Evolutionary conservation across 257 asterid species (phyloP).

Genomic region (Forsythia viridissima): DNA sequence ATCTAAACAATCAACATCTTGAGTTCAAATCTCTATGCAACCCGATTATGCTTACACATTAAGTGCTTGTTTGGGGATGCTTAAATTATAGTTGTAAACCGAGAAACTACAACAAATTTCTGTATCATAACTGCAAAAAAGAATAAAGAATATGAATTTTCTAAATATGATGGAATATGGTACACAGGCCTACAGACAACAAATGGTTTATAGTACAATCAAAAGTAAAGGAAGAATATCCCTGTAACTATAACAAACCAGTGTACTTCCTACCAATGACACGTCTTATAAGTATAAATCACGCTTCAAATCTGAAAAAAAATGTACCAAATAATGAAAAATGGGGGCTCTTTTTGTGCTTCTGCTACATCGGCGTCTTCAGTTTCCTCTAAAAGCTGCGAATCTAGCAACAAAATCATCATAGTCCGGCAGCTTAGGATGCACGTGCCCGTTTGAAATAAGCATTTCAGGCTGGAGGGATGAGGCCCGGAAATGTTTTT

Average conservation of each 20-base stretch:
- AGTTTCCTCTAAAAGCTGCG: constrained; percentile 44
- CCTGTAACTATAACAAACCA: constrained; percentile 3
- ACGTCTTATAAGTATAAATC: neutral
- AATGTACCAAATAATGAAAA: constrained; percentile 21
- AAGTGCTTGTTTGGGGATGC: too few species aligned
- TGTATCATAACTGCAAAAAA: too few species aligned
- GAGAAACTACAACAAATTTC: too few species aligned
- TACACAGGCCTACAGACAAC: too few species aligned
- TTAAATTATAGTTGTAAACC: too few species aligned
- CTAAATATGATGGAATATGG: too few species aligned
- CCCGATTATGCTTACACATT: too few species aligned
- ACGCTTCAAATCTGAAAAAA: neutral
- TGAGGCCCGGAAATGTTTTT: constrained; percentile 48
- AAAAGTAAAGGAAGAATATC: neutral
- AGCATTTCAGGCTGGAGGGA: constrained; percentile 52
- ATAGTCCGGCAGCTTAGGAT: constrained; percentile 76
- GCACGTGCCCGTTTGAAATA: constrained; percentile 52
- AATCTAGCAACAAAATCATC: constrained; percentile 80
- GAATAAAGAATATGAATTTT: too few species aligned
- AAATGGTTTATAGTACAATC: neutral
- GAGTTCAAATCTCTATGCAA: too few species aligned
- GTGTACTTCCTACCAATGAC: neutral
- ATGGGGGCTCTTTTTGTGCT: constrained; percentile 8
- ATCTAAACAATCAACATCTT: too few species aligned
- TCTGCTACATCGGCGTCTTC: constrained; percentile 8